These are phyloP conservation scores for Hygrocybe coccinea DNA, from an alignment of 768 basidiomycete species.

Conservation along the genomic window DNA sequence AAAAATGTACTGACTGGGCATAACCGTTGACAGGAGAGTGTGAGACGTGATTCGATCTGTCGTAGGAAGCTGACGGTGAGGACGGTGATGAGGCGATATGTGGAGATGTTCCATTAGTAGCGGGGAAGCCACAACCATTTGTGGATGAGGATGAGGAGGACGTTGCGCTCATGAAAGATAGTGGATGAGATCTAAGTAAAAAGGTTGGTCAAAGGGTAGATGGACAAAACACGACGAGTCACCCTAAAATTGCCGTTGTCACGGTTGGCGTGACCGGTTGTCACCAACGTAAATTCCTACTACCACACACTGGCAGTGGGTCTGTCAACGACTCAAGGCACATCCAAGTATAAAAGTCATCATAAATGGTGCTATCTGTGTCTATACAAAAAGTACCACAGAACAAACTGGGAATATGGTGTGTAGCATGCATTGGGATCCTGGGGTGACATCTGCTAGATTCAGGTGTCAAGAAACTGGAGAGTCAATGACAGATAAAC, in stretches of 20 bases:
- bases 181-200: neutral
- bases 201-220: neutral
- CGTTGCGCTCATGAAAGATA: neutral
- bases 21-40: constrained; percentile 52
- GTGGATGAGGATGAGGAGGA: neutral
- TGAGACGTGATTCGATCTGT: neutral
- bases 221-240: neutral
- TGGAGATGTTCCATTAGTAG: constrained; percentile 34
- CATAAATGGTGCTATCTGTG: too few relatives aligned
- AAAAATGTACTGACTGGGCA: constrained; percentile 46
- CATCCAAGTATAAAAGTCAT: constrained; percentile 10
- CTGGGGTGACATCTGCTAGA: too few relatives aligned
- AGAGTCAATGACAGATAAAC: too few relatives aligned
- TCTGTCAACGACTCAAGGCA: too few relatives aligned
- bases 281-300: too few relatives aligned
- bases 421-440: too few relatives aligned
- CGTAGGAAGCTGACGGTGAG: constrained; percentile 16
- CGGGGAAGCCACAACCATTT: neutral
- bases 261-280: neutral
- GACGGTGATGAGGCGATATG: constrained; percentile 34
- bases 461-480: too few relatives aligned
- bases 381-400: too few relatives aligned
- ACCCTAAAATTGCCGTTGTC: neutral
- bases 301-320: too few relatives aligned
- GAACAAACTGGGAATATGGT: too few relatives aligned